phyloP scores from a whole-genome alignment of 1,284 basidiomycete genomes.

The Sporisorium scitamineum region DNA sequence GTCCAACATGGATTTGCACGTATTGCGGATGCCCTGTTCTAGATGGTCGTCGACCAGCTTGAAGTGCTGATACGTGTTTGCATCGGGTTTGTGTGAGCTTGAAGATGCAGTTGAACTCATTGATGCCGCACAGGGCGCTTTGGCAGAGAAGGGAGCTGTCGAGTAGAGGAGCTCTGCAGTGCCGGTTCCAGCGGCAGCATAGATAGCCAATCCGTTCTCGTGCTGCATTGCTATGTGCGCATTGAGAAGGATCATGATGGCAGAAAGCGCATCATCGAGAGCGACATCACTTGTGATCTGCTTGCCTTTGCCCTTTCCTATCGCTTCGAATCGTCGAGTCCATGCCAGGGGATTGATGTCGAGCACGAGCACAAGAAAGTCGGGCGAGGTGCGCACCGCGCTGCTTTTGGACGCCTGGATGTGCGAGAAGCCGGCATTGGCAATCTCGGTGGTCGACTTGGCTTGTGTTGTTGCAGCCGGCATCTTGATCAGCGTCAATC shows the following conservation, averaged over 20 bases:
- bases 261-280: constrained; percentile 64
- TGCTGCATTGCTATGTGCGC: constrained; percentile 89
- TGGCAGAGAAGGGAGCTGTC: constrained; percentile 46
- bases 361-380: constrained; percentile 65
- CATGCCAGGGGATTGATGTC: constrained; percentile 63
- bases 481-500: constrained; percentile 13
- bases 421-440: constrained; percentile 50
- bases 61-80: constrained; percentile 65
- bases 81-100: constrained; percentile 48
- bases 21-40: constrained; percentile 46
- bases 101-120: constrained; percentile 9
- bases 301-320: constrained; percentile 20
- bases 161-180: constrained; percentile 51
- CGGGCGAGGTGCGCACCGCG: constrained; percentile 36
- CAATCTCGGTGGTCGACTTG: constrained; percentile 47
- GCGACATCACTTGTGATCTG: constrained; percentile 21
- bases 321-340: constrained; percentile 37
- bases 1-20: constrained; percentile 43
- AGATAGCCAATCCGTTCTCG: constrained; percentile 91
- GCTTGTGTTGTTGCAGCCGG: constrained; percentile 31
- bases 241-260: constrained; percentile 87
- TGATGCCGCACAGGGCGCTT: constrained; percentile 11
- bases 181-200: constrained; percentile 77
- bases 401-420: constrained; percentile 33
- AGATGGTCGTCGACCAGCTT: constrained; percentile 59